Evolutionary conservation across 2,329 filamentous ascomycete species (phyloP).

Genomic region (Trichoderma koningiopsis): DNA sequence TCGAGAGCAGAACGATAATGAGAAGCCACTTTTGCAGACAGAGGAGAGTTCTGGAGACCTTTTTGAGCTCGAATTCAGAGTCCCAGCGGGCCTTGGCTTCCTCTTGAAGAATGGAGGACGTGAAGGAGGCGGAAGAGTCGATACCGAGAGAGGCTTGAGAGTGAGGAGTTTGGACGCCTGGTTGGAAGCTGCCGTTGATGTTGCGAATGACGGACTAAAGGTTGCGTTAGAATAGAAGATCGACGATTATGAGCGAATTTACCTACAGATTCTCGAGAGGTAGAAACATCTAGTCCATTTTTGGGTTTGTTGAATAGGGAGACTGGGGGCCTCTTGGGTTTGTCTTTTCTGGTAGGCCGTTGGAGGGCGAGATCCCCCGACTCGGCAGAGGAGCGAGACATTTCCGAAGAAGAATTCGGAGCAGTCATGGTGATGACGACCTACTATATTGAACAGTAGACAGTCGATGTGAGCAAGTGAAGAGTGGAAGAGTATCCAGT

Average conservation of each 20-base stretch:
- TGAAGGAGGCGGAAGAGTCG: constrained; percentile 40
- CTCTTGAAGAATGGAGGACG: constrained; percentile 42
- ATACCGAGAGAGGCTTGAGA: constrained; percentile 37
- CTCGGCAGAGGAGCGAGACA: neutral
- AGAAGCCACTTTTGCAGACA: constrained; percentile 45
- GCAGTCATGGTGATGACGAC: neutral
- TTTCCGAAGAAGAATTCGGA: neutral
- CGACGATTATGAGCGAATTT: neutral
- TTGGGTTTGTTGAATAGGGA: constrained; percentile 24
- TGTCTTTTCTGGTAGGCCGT: constrained; percentile 15
- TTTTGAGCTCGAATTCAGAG: constrained; percentile 44
- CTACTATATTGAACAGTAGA: neutral
- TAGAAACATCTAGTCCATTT: constrained; percentile 26
- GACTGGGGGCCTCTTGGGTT: constrained; percentile 26
- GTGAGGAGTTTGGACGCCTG: constrained; percentile 38
- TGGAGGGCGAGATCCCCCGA: constrained; percentile 22
- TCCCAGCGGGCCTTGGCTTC: constrained; percentile 46
- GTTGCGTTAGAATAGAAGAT: neutral
- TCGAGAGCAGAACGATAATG: constrained; percentile 38
- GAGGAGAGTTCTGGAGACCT: constrained; percentile 42
- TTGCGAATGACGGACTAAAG: constrained; percentile 40
- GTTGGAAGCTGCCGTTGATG: constrained; percentile 38
- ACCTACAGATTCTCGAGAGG: constrained; percentile 38
- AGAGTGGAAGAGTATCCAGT: too few relatives aligned
- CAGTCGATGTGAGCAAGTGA: too few relatives aligned